Conservation (phyloP, 805 yeast genomes). For the Teunomyces lycoperdinae region DNA sequence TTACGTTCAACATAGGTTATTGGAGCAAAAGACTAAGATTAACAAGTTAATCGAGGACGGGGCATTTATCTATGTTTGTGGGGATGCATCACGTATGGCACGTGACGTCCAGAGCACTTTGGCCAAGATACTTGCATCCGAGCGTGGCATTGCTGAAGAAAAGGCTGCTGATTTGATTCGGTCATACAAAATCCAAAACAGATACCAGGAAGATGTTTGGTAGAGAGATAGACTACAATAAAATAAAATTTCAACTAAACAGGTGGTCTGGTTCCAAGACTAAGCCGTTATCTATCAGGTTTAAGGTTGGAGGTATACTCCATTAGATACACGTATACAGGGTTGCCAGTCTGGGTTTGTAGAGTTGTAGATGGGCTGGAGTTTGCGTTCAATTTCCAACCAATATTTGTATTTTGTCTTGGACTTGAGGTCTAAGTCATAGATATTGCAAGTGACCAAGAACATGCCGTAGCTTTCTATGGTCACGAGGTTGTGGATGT, state of each 20-base stretch:
- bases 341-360: constrained; percentile 27
- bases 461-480: constrained; percentile 24
- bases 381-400: constrained; percentile 39
- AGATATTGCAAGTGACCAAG: constrained; percentile 35
- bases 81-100: constrained; percentile 96
- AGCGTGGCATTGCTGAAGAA: constrained; percentile 60
- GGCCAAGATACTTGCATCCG: constrained; percentile 56
- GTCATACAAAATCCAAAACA: constrained; percentile 75
- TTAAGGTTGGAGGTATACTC: background rate
- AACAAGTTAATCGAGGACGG: constrained; percentile 59
- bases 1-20: constrained; percentile 81
- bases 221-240: constrained; percentile 24
- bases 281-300: background rate
- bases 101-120: constrained; percentile 81
- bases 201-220: constrained; percentile 98
- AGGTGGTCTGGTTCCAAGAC: background rate
- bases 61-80: constrained; percentile 92
- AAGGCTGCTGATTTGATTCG: constrained; percentile 77
- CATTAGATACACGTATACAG: constrained; percentile 17
- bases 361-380: constrained; percentile 33
- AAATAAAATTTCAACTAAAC: background rate
- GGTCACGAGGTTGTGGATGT: constrained; percentile 23
- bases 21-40: constrained; percentile 51
- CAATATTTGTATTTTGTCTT: constrained; percentile 43
- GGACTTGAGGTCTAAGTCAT: constrained; percentile 52